Percentiles rank a stretch among this genome's conserved stretches.
Evolutionary conservation across 1,284 basidiomycete genomes (phyloP).

Genomic region (Apiotrichum brassicae): DNA sequence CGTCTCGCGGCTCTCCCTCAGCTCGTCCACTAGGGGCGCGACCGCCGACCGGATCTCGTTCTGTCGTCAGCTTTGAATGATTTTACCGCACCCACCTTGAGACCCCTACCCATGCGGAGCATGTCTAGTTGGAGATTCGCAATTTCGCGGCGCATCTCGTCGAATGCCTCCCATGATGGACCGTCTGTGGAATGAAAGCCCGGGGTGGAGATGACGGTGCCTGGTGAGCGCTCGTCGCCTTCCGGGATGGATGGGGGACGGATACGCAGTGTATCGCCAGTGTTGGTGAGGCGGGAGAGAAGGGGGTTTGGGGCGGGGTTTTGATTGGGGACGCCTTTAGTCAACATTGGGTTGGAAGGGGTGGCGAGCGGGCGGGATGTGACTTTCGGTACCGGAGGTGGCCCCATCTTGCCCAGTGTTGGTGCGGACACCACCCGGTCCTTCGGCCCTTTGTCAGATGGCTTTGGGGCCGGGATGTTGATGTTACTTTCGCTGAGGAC

Average conservation of each 20-base stretch:
- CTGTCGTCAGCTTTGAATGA: slow-evolving; percentile 11
- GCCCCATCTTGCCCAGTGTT: background rate
- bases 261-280: slow-evolving; percentile 6
- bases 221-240: background rate
- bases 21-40: slow-evolving; percentile 22
- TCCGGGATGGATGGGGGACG: slow-evolving; percentile 3
- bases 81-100: slow-evolving; percentile 21
- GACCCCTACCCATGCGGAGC: slow-evolving; percentile 28
- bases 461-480: background rate
- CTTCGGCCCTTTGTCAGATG: background rate
- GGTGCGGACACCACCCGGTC: background rate
- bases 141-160: slow-evolving; percentile 25
- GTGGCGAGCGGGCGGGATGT: background rate
- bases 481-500: background rate
- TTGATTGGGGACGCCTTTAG: too few relatives aligned
- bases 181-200: background rate
- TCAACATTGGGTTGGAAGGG: too few relatives aligned
- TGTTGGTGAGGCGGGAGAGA: background rate
- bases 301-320: background rate
- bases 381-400: background rate
- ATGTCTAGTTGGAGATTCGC: slow-evolving; percentile 32
- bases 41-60: slow-evolving; percentile 29
- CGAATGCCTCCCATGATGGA: slow-evolving; percentile 12
- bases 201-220: background rate
- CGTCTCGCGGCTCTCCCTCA: slow-evolving; percentile 19